Evolutionary conservation across 306 rosid genomes (phyloP).

Genomic region (Ochetophila trinervis): DNA sequence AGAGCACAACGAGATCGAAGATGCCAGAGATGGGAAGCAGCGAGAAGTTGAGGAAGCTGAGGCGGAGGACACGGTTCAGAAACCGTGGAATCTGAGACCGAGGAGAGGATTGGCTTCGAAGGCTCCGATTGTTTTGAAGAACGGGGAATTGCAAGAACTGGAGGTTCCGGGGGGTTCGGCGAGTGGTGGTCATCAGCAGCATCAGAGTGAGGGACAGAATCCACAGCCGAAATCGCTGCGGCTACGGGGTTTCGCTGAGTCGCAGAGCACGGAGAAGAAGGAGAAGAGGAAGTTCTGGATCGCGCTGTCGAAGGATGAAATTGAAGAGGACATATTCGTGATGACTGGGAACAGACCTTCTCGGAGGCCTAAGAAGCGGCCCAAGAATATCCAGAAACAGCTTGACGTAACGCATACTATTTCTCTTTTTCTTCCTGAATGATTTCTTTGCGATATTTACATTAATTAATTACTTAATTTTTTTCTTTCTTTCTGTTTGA

Average conservation of each 20-base stretch:
- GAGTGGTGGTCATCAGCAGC: conserved; percentile 16
- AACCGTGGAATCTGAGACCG: conserved; percentile 73
- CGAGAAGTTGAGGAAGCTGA: conserved; percentile 36
- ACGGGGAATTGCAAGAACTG: conserved; percentile 44
- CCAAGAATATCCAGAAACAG: conserved; percentile 89
- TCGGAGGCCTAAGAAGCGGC: conserved; percentile 80
- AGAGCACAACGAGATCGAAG: conserved; percentile 38
- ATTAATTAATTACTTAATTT: background rate
- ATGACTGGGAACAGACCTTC: conserved; percentile 92
- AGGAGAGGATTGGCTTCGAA: conserved; percentile 48
- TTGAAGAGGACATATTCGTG: conserved; percentile 83
- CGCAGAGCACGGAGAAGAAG: conserved; percentile 59
- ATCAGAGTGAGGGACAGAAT: conserved; percentile 28
- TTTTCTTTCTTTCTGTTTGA: background rate
- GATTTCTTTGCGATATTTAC: background rate
- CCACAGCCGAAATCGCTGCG: conserved; percentile 72
- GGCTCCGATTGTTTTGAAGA: conserved; percentile 34
- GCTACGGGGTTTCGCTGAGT: conserved; percentile 55
- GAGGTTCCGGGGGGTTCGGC: conserved; percentile 11
- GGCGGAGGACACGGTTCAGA: conserved; percentile 33
- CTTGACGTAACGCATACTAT: conserved; percentile 53
- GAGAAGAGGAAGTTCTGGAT: conserved; percentile 93
- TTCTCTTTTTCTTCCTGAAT: background rate
- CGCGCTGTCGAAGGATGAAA: conserved; percentile 87
- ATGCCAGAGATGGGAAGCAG: conserved; percentile 25